Evolutionary conservation across 306 rosid species (phyloP), one percentile per base, ranked within the genome.

Genomic region (Senna tora): DNA sequence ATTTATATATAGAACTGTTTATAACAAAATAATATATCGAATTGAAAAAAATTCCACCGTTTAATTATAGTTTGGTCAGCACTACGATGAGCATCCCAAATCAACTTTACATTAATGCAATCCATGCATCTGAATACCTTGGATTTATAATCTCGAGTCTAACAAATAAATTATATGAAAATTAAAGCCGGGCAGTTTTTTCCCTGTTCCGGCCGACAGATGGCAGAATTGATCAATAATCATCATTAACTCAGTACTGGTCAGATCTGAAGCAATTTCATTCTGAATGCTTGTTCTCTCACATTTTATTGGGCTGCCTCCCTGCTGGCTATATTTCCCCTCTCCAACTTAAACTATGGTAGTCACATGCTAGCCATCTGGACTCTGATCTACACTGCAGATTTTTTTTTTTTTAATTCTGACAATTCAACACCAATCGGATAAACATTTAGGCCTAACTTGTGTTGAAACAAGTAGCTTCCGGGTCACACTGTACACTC

Each of bases 81-180:
- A 49, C 60, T 59, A 69, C 22, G 30, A 72, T 73, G 75, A 79
- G 22, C 72, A 79, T 71, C 68, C 76, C 74, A 67, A 55, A 85
- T 71, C 68, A 80, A 75, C 82, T 75, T 69, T 79, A 81, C 86
- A 79, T 73, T 55, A 76, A 83, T 30, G 61, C 79, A 76, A 78
- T 33, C 69, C 68, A 74, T 65, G 76, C 84, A 77, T 63, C 69
- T 57, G 46, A 71, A 68, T 38, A 76, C 79, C 71, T 49, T 7
- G 56, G 38, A 33, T 21, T 34, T 17, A 39, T 65, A 47, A 75
- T 68, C 75, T 75, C 79, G 32, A 32, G 72, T 62, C 33, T 46
- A 42, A 66, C 67, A 54, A 25, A 71, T 46, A 55, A 75, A 58
- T 46, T 9, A 28, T 14, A 25, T 12, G 28, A 10, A 25, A 61